Conservation (phyloP, 106 monocot species). For the Agapanthus africanus region DNA sequence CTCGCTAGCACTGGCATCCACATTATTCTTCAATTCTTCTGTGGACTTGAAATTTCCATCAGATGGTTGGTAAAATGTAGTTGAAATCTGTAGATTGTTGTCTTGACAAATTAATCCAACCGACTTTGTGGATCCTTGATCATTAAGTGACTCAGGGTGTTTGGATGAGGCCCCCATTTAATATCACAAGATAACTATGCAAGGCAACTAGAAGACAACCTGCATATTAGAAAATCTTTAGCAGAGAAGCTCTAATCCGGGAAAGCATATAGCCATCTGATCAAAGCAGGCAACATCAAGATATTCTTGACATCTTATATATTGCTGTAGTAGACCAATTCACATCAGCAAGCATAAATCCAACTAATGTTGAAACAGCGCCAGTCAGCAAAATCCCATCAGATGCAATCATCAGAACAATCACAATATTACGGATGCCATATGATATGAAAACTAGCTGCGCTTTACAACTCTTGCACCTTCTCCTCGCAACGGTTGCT, state of each 20-base stretch:
- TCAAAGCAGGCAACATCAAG: conserved; percentile 26
- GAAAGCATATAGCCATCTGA: conserved; percentile 19
- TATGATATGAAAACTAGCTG: conserved; percentile 11
- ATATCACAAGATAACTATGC: neutral
- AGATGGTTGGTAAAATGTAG: neutral
- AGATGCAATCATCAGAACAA: conserved; percentile 20
- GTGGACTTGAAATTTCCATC: neutral
- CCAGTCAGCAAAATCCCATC: conserved; percentile 24
- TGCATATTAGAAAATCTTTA: conserved; percentile 26
- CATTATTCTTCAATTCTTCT: conserved; percentile 4
- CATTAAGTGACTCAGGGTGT: conserved; percentile 15
- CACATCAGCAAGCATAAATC: conserved; percentile 35
- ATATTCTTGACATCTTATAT: conserved; percentile 11
- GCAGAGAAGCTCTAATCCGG: conserved; percentile 9
- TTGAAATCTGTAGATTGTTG: neutral
- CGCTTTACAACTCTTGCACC: conserved; percentile 2
- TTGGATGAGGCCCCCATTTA: conserved; percentile 11
- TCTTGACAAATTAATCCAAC: conserved; percentile 1
- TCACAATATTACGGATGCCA: neutral
- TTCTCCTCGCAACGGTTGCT: neutral
- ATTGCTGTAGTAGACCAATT: conserved; percentile 26
- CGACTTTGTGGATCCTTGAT: neutral
- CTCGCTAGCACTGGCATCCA: conserved; percentile 8
- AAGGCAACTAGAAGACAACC: conserved; percentile 21
- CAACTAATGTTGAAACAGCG: conserved; percentile 30